Evolutionary conservation across 2,329 filamentous ascomycete species (phyloP), one percentile per base, ranked within the genome.

Genomic region (Nemania serpens): DNA sequence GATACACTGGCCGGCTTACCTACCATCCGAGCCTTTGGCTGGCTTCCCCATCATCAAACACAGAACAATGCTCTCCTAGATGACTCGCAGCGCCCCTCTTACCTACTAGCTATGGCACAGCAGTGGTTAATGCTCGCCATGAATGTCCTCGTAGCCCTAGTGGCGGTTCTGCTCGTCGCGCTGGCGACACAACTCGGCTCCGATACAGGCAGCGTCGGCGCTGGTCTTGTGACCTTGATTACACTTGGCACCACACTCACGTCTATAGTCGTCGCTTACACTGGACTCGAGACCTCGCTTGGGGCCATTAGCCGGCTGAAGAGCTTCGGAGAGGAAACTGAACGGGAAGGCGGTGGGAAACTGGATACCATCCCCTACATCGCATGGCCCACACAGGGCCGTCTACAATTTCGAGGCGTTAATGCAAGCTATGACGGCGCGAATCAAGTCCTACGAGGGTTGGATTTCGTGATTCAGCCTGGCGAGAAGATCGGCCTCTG

Each of bases 11-110:
- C 76, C 33, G 82, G 82, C 2, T 70, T 83, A 5, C 73, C 74
- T 0, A 83, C 81, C 2, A 71, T 85, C 17, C 76, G 82, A 13
- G 80, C 82, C 3, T 83, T 82, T 64, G 78, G 79, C 4, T 84
- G 81, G 78, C 69, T 77, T 46, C 65, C 70, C 5, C 70, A 73
- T 7, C 76, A 80, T 63, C 70, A 75, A 20, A 67, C 76, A 20
- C 76, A 77, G 60, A 83, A 81, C 58, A 68, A 75, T 12, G 63
- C 68, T 22, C 71, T 82, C 0, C 69, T 84, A 6, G 78, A 84
- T 39, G 47, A 43, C 5, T 58, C 47, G 39, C 55, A 58, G 15
- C 37, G 55, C 18, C 56, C 56, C 10, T 33, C 47, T 42, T 58
- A 58, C 20, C n/a, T 58, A 10, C 29, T 58, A n/a, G 47, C 39